Base-by-base conservation (phyloP, 164 flowering plant species). In the Vitis rotundifolia region DNA sequence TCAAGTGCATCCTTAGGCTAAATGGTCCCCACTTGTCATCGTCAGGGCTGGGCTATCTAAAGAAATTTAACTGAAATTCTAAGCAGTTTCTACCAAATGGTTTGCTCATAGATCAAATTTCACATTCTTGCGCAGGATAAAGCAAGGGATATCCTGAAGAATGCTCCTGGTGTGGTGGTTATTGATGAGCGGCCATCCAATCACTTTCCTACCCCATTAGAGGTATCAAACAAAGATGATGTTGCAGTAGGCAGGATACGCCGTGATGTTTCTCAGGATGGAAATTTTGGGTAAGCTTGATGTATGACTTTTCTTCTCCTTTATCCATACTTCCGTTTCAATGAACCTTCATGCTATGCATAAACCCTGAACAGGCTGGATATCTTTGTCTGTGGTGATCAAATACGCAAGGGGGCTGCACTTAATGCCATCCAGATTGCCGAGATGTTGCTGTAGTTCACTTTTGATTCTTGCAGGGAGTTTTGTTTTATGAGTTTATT, bases 191-290 rank as follows among this genome's bases (percentile, higher is more conserved):
- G 99, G 49, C 78, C 84, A 68, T 79, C 95, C 50, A 96, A 96
- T 78, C 70, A 60, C 75, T 96, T 96, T 77, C 99, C 99, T 13
- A 96, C 98, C 12, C 99, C 98, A 8, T 69, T 96, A 74, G 93
- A 86, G 76, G 97, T 93, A 47, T 91, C 99, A 48, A 93, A 85
- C 77, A 93, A 91, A 76, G 98, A 96, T 75, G 97, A 85, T 70
- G 97, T 96, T 73, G 99, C 98, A 50, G 98, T 96, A 69, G 99
- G 99, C 15, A 85, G 98, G 74, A 96, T 96, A 55, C 91, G 99
- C 6, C 90, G 66, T 2, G 99, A 96, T 80, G 80, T 87, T 1
- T 93, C 98, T 22, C 97, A 85, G 69, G 97, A 86, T 37, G 98
- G 96, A 51, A 77, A 93, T 70, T 61, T 80, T 55, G 99, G 98